Base-by-base conservation (phyloP, 2,329 filamentous ascomycete genomes). In the Lasiodiplodia citricola region DNA sequence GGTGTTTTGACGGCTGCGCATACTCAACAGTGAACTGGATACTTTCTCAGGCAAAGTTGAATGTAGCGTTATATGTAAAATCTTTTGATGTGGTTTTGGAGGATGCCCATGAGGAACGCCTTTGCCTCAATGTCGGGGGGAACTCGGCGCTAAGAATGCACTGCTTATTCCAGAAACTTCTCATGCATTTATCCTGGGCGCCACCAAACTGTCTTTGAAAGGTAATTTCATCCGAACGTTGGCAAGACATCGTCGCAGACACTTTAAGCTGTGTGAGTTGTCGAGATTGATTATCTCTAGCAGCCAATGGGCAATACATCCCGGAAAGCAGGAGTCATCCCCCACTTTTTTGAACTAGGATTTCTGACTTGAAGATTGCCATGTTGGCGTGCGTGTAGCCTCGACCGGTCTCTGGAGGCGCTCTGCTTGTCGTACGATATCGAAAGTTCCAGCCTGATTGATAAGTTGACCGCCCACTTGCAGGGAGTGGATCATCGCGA, bases 361-460 rank as follows among this genome's bases (percentile, higher is more conserved):
- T 47, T n/a, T n/a, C 18, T 21, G n/a, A n/a, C 7, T n/a, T 11
- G 44, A 21, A 47, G 18, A 21, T 16, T n/a, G 44, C 44, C 44
- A 47, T 47, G 44, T 21, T 47, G 44, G 18, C 44, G 18, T 47
- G 44, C 44, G n/a, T 47, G 10, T n/a, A n/a, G 44, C n/a, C 44
- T 47, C 18, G 44, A 47, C 44, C 44, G 18, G 44, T 18, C 18
- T n/a, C 6, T 47, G 44, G 44, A 47, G 18, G 8, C 44, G 13
- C 7, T 47, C 52, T n/a, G 28, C 44, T 47, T 47, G 44, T 64
- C 60, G 18, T 64, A 51, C 44, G 60, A 64, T 52, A 47, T 25
- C 18, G 47, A 31, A 38, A n/a, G 18, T 2, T 51, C n/a, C 28
- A n/a, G 35, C 21, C n/a, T n/a, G 10, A 3, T 10, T 38, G 47